Evolutionary conservation across 768 basidiomycete genomes (phyloP), one percentile per base, ranked within the genome.

Genomic region (Serendipita sp.): DNA sequence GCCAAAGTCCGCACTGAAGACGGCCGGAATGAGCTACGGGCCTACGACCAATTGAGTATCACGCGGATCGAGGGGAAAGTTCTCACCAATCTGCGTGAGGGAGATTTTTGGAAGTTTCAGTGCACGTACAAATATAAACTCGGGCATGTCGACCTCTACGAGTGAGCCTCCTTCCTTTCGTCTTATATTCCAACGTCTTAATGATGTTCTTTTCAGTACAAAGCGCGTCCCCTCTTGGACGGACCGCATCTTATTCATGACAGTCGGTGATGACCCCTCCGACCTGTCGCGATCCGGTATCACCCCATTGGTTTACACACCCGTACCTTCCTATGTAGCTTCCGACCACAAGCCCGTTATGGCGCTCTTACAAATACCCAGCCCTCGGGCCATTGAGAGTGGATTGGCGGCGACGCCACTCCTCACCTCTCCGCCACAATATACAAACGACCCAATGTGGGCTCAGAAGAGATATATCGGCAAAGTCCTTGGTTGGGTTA

Each of bases 301-400:
- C 67, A 78, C 72, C 2, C 88, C 86, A 67, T 65, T 89, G 18
- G 71, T 90, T 58, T 94, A 94, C 72, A 88, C 88, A 1, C 83
- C 84, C 44, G 80, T 92, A 67, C 88, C 87, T 13, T 84, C 86
- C 0, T 90, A 93, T 73, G 88, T 86, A 13, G 83, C 87, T 2
- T 94, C 92, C 10, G 95, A 98, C 74, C 95, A 98, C 75, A 96
- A 96, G 85, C 94, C 94, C 0, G 81, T 98, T 60, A 84, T 91
- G 15, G 79, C 83, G 35, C 75, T 92, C 44, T 78, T 93, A 11
- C 76, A 83, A 32, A 77, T 92, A 30, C 84, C 86, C 24, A 69
- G 78, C 13, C 70, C 77, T 1, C 38, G 38, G 38, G 13, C 1
- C 13, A 2, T 41, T 13, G 38, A 41, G 13, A 13, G 13, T 13